These are phyloP conservation scores for Debaryomyces fabryi DNA, from an alignment of 1,139 yeast genomes.

Conservation along the genomic window DNA sequence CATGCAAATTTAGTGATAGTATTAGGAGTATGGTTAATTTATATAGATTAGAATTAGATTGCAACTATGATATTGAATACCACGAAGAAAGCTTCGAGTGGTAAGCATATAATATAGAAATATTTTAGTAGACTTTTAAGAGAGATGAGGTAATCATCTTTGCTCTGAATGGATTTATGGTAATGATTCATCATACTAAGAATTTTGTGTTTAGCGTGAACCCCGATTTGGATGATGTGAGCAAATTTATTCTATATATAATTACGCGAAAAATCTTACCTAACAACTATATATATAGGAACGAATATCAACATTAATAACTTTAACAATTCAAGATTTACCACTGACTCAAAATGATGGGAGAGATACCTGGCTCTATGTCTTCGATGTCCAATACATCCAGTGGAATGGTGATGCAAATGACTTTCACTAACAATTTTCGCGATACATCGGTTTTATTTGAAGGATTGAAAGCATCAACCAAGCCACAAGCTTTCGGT, in stretches of 20 bases:
- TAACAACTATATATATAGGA: background rate
- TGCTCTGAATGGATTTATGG: background rate
- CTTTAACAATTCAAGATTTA: background rate
- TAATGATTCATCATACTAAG: background rate
- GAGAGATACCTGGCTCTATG: background rate
- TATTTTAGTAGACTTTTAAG: background rate
- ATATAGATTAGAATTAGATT: background rate
- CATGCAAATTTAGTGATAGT: conserved; percentile 3
- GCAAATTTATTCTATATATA: conserved; percentile 2
- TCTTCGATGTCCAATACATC: background rate
- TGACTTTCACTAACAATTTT: background rate
- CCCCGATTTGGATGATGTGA: background rate
- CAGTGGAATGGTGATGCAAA: background rate
- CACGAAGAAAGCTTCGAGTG: conserved; percentile 3
- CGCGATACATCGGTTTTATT: conserved; percentile 1
- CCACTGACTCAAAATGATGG: conserved; percentile 2
- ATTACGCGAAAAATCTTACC: background rate
- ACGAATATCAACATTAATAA: background rate
- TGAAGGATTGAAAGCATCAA: background rate
- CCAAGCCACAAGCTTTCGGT: conserved; percentile 3
- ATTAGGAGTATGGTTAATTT: background rate
- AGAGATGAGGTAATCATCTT: background rate
- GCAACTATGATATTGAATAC: background rate
- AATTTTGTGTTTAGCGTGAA: background rate
- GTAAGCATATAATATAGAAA: background rate